These are phyloP conservation scores for Schizopora paradoxa DNA, from an alignment of 1,284 basidiomycete species.

Conservation along the genomic window DNA sequence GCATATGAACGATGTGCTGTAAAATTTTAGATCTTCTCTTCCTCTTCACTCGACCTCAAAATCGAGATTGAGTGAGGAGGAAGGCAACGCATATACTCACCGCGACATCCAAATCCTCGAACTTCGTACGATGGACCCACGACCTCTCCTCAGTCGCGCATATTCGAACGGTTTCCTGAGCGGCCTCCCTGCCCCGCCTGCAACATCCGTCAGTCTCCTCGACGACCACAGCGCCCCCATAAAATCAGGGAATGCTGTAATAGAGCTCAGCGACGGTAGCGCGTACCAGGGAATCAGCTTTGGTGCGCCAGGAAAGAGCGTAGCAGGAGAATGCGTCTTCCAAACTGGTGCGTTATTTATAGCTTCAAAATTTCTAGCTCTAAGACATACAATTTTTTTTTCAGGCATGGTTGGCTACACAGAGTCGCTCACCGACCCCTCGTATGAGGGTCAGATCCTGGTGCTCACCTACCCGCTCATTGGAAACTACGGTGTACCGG, in stretches of 20 bases:
- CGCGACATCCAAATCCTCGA: constrained; percentile 28
- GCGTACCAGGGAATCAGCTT: constrained; percentile 90
- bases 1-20: too few species aligned
- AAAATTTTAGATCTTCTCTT: constrained; percentile 35
- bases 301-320: constrained; percentile 86
- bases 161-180: constrained; percentile 34
- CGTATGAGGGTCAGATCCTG: constrained; percentile 97
- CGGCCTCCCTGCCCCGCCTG: constrained; percentile 46
- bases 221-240: constrained; percentile 25
- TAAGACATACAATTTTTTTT: constrained; percentile 1
- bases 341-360: constrained; percentile 79
- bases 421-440: constrained; percentile 97
- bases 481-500: constrained; percentile 98
- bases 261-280: constrained; percentile 91
- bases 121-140: constrained; percentile 30
- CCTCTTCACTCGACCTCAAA: constrained; percentile 38
- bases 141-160: constrained; percentile 44
- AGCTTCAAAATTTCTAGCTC: not conserved
- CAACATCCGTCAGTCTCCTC: constrained; percentile 42
- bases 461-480: constrained; percentile 96
- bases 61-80: constrained; percentile 46
- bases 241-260: constrained; percentile 52
- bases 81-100: constrained; percentile 33
- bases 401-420: constrained; percentile 99
- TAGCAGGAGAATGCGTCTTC: constrained; percentile 98